Base-by-base conservation (phyloP, 2,329 filamentous ascomycete genomes). In the Cercospora sesami region DNA sequence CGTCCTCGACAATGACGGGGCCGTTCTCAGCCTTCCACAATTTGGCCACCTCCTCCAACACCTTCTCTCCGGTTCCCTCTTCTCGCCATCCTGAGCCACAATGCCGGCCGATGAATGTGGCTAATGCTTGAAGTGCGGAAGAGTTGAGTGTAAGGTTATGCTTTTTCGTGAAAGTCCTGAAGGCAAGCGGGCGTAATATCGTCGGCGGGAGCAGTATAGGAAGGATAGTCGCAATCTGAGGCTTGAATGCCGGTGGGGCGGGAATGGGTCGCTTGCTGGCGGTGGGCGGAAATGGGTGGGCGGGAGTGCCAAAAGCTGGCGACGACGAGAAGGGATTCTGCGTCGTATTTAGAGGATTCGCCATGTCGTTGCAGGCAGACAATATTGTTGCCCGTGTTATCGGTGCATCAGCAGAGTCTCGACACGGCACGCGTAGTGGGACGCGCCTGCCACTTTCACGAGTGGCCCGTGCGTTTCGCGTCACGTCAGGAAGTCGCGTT, bases 21-120 rank as follows among this genome's bases (percentile, higher is more conserved):
- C 93, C 93, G 77, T 92, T 93, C 68, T 90, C 86, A 73, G 90
- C 92, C 82, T 97, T 98, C 96, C 95, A 99, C 73, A 87, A 87
- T 79, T 91, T 91, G 1, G 95, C 94, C 7, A 94, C 88, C 79
- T 98, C 95, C 75, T 99, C 95, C 39, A 99, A 82, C 12, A 97
- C 92, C 72, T 90, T 90, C 79, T 99, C 96, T 2, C 94, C 95
- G 33, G 97, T 83, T 0, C 96, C 94, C 78, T 96, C 93, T 81
- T 98, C 94, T 75, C 94, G 88, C 95, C 95, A 99, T 89, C 90
- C 93, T 66, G 94, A 94, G 36, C 95, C 95, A 79, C 95, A 99
- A 79, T 97, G 91, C 73, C 92, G 90, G 10, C 95, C 96, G 63
- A 99, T 91, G 79, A 99, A 99, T 1, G 87, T 86, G 21, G 95